A percentile compares a stretch with the other conserved stretches of the same genome.
phyloP scores from a whole-genome alignment of 805 yeast species.

The Schwanniomyces pseudopolymorphus region DNA sequence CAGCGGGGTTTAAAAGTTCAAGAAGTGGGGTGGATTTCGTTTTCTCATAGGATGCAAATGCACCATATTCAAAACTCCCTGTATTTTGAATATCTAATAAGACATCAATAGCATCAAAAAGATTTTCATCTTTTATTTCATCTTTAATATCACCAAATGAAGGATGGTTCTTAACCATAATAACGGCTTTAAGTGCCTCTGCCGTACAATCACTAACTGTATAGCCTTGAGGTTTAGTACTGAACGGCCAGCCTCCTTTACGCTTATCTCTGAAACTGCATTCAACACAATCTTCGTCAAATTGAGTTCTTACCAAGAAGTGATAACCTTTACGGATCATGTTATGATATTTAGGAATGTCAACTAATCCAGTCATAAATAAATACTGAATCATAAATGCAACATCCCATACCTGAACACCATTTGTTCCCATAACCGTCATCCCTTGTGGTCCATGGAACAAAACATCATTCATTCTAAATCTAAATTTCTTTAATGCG shows the following conservation, averaged over 20 bases:
- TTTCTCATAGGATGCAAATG: constrained; percentile 88
- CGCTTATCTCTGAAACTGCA: constrained; percentile 84
- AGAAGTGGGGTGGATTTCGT: constrained; percentile 77
- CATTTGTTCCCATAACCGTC: constrained; percentile 95
- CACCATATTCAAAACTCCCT: constrained; percentile 79
- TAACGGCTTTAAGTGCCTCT: constrained; percentile 88
- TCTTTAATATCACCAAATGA: constrained; percentile 46
- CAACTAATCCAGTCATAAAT: constrained; percentile 76
- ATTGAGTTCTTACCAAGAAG: constrained; percentile 80
- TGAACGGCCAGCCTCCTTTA: constrained; percentile 93
- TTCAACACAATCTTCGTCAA: constrained; percentile 71
- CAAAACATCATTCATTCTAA: constrained; percentile 69
- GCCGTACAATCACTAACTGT: constrained; percentile 97
- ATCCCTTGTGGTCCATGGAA: constrained; percentile 90
- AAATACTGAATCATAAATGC: constrained; percentile 87
- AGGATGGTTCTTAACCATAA: constrained; percentile 79
- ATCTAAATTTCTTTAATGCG: constrained; percentile 53
- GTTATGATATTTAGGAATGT: constrained; percentile 60
- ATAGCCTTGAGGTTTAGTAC: constrained; percentile 94
- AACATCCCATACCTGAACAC: constrained; percentile 96
- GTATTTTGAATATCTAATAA: constrained; percentile 74
- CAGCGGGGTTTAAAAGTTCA: constrained; percentile 90
- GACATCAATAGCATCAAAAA: constrained; percentile 74
- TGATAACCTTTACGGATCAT: constrained; percentile 64
- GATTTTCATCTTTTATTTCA: constrained; percentile 52